A percentile compares a stretch with the other conserved stretches of the same genome.
Conservation (phyloP, 441 rosid species). For the Theobroma grandiflorum region DNA sequence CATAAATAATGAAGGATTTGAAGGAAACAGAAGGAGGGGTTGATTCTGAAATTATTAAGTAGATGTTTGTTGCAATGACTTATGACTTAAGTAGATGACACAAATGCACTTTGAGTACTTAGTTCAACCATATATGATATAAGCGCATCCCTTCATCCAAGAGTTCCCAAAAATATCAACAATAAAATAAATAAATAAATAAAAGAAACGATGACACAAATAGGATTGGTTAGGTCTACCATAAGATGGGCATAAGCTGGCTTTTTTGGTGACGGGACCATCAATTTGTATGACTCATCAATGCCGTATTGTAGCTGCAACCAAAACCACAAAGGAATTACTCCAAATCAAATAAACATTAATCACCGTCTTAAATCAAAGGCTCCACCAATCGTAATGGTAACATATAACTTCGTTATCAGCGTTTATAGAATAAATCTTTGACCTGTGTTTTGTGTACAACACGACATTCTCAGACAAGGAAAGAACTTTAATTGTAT, state of each 20-base stretch:
- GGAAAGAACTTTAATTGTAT: neutral
- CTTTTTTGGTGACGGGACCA: conserved; percentile 52
- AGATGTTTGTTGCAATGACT: no score
- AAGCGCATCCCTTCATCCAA: no score
- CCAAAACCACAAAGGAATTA: neutral
- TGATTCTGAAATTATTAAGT: neutral
- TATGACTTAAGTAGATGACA: no score
- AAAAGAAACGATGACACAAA: neutral
- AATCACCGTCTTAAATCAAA: neutral
- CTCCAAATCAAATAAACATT: neutral
- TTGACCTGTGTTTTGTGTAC: no score
- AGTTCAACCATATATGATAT: no score
- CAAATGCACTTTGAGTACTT: no score
- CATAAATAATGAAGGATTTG: neutral
- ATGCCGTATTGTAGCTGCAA: conserved; percentile 67
- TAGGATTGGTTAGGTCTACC: conserved; percentile 41
- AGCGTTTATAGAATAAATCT: neutral
- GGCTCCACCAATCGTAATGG: neutral
- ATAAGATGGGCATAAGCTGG: conserved; percentile 60
- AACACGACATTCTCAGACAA: neutral
- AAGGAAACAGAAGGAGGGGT: neutral
- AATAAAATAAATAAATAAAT: neutral
- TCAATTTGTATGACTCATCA: conserved; percentile 72
- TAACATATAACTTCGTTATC: neutral
- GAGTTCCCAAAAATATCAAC: no score